Conservation (phyloP, 805 yeast species). For the Metschnikowia reukaufii region DNA sequence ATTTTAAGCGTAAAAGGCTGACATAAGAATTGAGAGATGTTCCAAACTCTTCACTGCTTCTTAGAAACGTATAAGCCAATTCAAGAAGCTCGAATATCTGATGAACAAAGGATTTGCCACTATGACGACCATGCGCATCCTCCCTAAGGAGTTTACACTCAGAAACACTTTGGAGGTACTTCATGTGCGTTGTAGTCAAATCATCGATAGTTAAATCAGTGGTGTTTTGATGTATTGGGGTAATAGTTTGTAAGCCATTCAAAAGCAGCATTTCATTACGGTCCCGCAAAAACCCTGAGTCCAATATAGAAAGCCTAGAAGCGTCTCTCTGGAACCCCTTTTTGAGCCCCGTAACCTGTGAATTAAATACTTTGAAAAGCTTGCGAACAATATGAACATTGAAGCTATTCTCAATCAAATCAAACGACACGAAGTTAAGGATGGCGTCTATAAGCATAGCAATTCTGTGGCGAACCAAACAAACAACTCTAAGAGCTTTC, state of each 20-base stretch:
- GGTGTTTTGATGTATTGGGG: constrained; percentile 10
- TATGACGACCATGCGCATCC: constrained; percentile 28
- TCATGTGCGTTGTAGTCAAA: constrained; percentile 12
- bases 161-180: constrained; percentile 22
- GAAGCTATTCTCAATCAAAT: constrained; percentile 46
- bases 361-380: constrained; percentile 18
- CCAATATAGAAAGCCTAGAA: constrained; percentile 14
- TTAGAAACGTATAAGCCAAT: constrained; percentile 31
- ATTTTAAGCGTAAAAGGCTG: constrained; percentile 26
- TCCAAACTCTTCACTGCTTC: constrained; percentile 36
- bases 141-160: constrained; percentile 35
- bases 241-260: neutral
- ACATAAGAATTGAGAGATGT: constrained; percentile 29
- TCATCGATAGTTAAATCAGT: constrained; percentile 20
- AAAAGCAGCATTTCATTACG: constrained; percentile 1
- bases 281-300: constrained; percentile 8
- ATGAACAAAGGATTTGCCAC: constrained; percentile 30
- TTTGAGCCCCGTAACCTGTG: constrained; percentile 1
- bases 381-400: constrained; percentile 24
- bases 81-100: constrained; percentile 37
- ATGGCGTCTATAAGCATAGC: constrained; percentile 43
- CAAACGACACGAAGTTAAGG: constrained; percentile 43
- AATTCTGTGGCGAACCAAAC: constrained; percentile 39
- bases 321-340: constrained; percentile 2
- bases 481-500: constrained; percentile 34